Conservation (phyloP, 768 basidiomycete genomes). For the Mycena haematopus region DNA sequence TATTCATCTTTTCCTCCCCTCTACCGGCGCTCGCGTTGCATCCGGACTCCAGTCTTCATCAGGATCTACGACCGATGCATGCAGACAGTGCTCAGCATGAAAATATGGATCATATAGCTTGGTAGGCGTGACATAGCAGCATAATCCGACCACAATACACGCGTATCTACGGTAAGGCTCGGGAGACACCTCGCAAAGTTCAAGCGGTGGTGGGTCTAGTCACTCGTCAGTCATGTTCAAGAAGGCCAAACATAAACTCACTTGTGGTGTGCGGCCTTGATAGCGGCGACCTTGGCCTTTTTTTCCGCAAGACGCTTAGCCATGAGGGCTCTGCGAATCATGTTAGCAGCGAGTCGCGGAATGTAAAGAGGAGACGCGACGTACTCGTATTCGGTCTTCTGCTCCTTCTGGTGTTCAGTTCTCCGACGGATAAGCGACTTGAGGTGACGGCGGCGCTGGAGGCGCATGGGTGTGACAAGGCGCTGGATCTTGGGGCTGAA, state of each 20-base stretch:
- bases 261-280: slow-evolving; percentile 86
- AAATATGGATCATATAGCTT: too few species aligned
- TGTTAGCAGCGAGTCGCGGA: background rate
- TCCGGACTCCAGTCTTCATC: too few species aligned
- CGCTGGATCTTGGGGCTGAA: slow-evolving; percentile 94
- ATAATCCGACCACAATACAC: too few species aligned
- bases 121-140: too few species aligned
- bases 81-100: too few species aligned
- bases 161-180: too few species aligned
- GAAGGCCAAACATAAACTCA: slow-evolving; percentile 34
- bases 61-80: too few species aligned
- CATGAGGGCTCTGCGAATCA: slow-evolving; percentile 59
- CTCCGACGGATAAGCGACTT: slow-evolving; percentile 86
- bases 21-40: slow-evolving; percentile 6
- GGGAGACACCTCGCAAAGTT: background rate
- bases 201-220: slow-evolving; percentile 24
- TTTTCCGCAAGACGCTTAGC: slow-evolving; percentile 92
- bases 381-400: slow-evolving; percentile 92
- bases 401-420: slow-evolving; percentile 92
- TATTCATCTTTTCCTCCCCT: too few species aligned
- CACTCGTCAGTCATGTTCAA: background rate
- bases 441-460: slow-evolving; percentile 96
- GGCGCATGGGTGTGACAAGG: slow-evolving; percentile 92
- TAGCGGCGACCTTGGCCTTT: slow-evolving; percentile 88
- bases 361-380: slow-evolving; percentile 35